Evolutionary conservation across 305 asterid species (phyloP).

Genomic region (Solanum aculeatissimum): DNA sequence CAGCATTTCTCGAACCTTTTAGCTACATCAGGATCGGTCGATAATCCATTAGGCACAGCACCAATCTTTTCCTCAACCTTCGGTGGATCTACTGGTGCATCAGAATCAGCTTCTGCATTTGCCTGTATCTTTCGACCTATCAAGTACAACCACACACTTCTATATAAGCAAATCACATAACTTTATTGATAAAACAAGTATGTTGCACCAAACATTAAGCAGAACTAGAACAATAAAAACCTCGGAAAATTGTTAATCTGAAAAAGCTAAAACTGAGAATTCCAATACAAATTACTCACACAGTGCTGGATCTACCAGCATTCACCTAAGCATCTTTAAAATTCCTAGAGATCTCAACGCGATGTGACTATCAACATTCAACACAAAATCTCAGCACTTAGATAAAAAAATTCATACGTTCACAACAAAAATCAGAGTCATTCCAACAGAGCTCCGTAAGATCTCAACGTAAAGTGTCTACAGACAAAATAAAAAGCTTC

Average conservation of each 20-base stretch:
- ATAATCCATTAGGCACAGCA: conserved; percentile 70
- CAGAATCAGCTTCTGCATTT: conserved; percentile 66
- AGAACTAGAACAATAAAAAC: background rate
- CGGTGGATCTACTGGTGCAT: conserved; percentile 77
- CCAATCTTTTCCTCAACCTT: conserved; percentile 89
- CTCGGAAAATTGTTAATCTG: background rate
- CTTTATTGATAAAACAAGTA: background rate
- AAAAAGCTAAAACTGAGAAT: background rate
- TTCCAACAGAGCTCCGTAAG: background rate
- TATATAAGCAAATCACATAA: background rate
- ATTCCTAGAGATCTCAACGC: background rate
- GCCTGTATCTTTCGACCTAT: conserved; percentile 71
- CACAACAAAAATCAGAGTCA: background rate
- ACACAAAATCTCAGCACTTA: background rate
- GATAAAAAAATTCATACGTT: background rate
- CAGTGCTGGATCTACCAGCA: background rate
- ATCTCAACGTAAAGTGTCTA: background rate
- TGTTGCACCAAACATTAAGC: background rate
- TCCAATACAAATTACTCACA: background rate
- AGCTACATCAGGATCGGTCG: conserved; percentile 84
- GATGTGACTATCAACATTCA: background rate
- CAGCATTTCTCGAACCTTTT: conserved; percentile 35
- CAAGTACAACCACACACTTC: background rate
- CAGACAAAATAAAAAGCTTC: background rate
- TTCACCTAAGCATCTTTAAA: background rate